Evolutionary conservation across 805 yeast genomes (phyloP), one percentile per base, ranked within the genome.

Genomic region (Metschnikowia vanudenii): DNA sequence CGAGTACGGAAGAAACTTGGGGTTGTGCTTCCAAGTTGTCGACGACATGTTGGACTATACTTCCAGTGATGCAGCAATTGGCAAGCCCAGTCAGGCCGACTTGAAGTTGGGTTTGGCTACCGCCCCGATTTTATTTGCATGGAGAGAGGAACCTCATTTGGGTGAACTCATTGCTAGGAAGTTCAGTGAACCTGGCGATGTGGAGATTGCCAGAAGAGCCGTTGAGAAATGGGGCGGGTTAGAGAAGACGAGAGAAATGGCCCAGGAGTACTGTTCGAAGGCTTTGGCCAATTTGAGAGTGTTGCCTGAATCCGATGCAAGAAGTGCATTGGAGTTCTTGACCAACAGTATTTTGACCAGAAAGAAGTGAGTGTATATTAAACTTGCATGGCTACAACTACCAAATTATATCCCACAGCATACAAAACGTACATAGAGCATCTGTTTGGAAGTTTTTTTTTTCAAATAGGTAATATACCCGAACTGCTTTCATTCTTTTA

Each of bases 21-120:
- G 99, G 0, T 77, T 94, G 33, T 94, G 97, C 62, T 94, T 94
- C 78, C 99, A 92, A 69, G 78, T 94, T 49, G 95, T 94, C 16
- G 99, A 94, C 68, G 99, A 94, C 66, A 82, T 92, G 84, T 77
- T 94, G 54, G 99, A 94, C 68, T 94, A 88, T 65, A 89, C 97
- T 0, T 83, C 89, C n/a, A 81, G 91, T 26, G 88, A 88, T 16
- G 80, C 80, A 35, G 81, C 87, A 42, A 71, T 94, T 47, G 99
- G 99, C 31, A 94, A 94, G 65, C 98, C 99, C 2, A 84, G 96
- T 8, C 96, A 94, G 57, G 97, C 97, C 3, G 99, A 94, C 68
- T 75, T 94, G 56, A 82, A 91, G 64, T 74, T 94, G 37, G 99
- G 99, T 0, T 76, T 94, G 56, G 98, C 98, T 1, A 94, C 99